Conservation (phyloP, 331 rosid genomes). For the Cydonia oblonga region DNA sequence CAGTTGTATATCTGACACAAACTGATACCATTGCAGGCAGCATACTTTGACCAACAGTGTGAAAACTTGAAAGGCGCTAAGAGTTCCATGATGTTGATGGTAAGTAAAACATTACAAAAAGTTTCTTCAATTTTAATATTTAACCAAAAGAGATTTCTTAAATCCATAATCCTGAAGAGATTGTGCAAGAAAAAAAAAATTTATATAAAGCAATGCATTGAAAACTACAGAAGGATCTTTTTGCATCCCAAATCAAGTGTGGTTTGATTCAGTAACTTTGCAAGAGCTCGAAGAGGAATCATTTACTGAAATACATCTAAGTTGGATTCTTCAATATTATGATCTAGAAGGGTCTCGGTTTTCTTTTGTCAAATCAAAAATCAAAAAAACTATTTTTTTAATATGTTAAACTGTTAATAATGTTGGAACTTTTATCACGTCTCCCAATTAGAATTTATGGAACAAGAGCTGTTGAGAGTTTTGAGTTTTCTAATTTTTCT, state of each 20-base stretch:
- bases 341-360: neutral
- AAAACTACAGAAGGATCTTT: neutral
- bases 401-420: too few species aligned
- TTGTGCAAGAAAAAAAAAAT: neutral
- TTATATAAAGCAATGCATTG: neutral
- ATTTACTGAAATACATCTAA: neutral
- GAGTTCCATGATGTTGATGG: constrained; percentile 65
- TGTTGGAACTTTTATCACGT: neutral
- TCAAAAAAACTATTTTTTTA: too few species aligned
- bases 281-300: neutral
- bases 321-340: neutral
- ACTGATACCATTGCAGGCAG: constrained; percentile 51
- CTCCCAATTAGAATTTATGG: neutral
- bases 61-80: constrained; percentile 18
- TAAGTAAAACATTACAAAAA: constrained; percentile 24
- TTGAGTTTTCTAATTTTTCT: neutral
- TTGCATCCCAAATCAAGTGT: neutral
- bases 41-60: constrained; percentile 50
- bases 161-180: neutral
- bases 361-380: too few species aligned
- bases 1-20: constrained; percentile 9
- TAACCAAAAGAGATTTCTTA: neutral
- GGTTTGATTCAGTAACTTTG: neutral
- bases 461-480: neutral
- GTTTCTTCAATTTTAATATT: neutral